phyloP scores from a whole-genome alignment of 306 rosid genomes.

The Senna tora region DNA sequence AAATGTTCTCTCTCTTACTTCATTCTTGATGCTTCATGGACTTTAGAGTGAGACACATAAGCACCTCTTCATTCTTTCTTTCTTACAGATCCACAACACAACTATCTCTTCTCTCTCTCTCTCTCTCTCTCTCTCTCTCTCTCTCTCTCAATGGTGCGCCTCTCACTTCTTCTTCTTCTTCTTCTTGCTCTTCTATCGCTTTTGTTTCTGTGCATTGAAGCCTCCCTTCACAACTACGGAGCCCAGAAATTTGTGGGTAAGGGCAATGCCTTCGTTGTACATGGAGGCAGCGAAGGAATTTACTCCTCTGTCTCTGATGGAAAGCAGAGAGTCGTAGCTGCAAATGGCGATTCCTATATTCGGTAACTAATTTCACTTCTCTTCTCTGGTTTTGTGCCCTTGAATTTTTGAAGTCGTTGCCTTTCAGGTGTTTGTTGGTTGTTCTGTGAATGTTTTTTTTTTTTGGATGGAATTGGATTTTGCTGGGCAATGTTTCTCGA shows the following conservation, averaged over 20 bases:
- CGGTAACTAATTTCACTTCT: constrained; percentile 54
- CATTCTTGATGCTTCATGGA: too few relatives aligned
- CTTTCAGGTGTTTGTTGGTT: constrained; percentile 6
- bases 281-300: constrained; percentile 98
- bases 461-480: constrained; percentile 5
- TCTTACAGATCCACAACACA: too few relatives aligned
- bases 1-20: constrained; percentile 19
- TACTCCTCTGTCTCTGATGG: constrained; percentile 60
- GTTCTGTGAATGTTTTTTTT: not conserved
- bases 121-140: too few relatives aligned
- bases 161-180: constrained; percentile 20
- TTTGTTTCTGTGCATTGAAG: constrained; percentile 48
- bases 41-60: too few relatives aligned
- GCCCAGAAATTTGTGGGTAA: constrained; percentile 58
- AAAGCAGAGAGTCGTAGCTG: constrained; percentile 42
- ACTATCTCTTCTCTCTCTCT: too few relatives aligned
- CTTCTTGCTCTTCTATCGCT: constrained; percentile 43
- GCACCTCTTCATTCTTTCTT: too few relatives aligned
- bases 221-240: constrained; percentile 81
- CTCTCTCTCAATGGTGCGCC: constrained; percentile 41
- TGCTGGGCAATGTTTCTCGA: constrained; percentile 7
- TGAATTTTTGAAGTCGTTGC: not conserved
- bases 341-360: constrained; percentile 67
- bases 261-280: constrained; percentile 91
- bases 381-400: not conserved